Conservation (phyloP, 805 yeast genomes). For the Ogataea parapolymorpha region DNA sequence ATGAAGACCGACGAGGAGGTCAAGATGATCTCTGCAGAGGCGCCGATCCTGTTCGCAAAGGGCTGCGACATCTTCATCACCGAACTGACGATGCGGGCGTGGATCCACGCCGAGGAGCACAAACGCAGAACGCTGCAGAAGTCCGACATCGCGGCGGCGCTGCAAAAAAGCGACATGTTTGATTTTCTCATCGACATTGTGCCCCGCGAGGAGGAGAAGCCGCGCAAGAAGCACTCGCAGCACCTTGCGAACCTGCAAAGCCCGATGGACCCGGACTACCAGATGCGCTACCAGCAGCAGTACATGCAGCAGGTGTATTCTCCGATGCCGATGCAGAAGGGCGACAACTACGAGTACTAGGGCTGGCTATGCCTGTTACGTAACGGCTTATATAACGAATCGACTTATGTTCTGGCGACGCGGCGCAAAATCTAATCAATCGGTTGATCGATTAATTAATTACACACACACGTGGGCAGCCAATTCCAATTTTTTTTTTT, state of each 20-base stretch:
- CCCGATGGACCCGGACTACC: conserved; percentile 18
- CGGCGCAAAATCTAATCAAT: too few species aligned
- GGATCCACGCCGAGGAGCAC: conserved; percentile 98
- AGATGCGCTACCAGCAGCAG: conserved; percentile 21
- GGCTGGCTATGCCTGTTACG: not conserved
- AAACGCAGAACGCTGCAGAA: conserved; percentile 92
- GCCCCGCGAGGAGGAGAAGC: conserved; percentile 80
- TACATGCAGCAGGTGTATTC: conserved; percentile 17
- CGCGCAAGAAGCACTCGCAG: conserved; percentile 33
- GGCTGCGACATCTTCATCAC: conserved; percentile 98
- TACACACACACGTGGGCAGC: not conserved
- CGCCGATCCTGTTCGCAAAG: conserved; percentile 94
- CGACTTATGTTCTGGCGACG: too few species aligned
- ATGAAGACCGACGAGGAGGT: conserved; percentile 98
- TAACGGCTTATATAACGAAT: conserved; percentile 4
- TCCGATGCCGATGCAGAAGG: conserved; percentile 10
- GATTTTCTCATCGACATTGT: conserved; percentile 95
- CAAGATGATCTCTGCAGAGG: conserved; percentile 96
- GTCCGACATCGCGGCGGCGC: conserved; percentile 91
- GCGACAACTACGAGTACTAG: conserved; percentile 7
- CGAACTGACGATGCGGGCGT: conserved; percentile 96
- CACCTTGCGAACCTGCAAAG: conserved; percentile 23
- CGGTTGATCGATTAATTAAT: too few species aligned
- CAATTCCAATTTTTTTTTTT: conserved; percentile 1
- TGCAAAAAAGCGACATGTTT: conserved; percentile 94